Evolutionary conservation across 2,329 filamentous ascomycete species (phyloP).

Genomic region (Penicillium paneum): DNA sequence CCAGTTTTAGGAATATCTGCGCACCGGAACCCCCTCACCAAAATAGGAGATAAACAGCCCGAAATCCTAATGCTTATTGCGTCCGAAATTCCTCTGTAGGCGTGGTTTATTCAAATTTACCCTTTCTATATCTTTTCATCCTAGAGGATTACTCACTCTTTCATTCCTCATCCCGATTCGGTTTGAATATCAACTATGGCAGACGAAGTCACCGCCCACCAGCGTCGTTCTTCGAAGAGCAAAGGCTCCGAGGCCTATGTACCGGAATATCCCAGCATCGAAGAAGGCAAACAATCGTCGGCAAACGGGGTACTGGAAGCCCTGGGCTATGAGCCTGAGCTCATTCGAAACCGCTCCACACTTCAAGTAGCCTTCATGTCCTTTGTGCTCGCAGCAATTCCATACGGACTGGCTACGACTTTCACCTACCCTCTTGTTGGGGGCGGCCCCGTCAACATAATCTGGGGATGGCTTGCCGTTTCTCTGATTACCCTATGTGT

Average conservation of each 20-base stretch:
- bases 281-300: slow-evolving; percentile 11
- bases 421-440: slow-evolving; percentile 64
- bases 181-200: slow-evolving; percentile 1
- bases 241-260: not conserved
- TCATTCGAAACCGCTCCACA: slow-evolving; percentile 57
- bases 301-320: slow-evolving; percentile 21
- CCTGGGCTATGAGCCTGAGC: slow-evolving; percentile 63
- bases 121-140: not conserved
- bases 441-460: slow-evolving; percentile 64
- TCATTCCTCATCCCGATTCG: not conserved
- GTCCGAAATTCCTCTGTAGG: not conserved
- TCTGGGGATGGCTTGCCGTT: slow-evolving; percentile 66
- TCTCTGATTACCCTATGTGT: slow-evolving; percentile 60
- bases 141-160: fast-evolving
- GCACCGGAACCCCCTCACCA: not conserved
- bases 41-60: not conserved
- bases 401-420: slow-evolving; percentile 64
- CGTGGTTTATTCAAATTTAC: not conserved
- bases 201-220: not conserved
- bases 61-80: not conserved
- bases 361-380: slow-evolving; percentile 24
- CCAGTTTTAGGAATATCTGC: not conserved
- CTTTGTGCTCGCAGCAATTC: slow-evolving; percentile 69
- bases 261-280: slow-evolving; percentile 3
- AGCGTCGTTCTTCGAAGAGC: not conserved